Percentiles rank a stretch among this genome's conserved stretches.
Evolutionary conservation across 805 yeast genomes (phyloP).

Genomic region (Limtongia smithiae): DNA sequence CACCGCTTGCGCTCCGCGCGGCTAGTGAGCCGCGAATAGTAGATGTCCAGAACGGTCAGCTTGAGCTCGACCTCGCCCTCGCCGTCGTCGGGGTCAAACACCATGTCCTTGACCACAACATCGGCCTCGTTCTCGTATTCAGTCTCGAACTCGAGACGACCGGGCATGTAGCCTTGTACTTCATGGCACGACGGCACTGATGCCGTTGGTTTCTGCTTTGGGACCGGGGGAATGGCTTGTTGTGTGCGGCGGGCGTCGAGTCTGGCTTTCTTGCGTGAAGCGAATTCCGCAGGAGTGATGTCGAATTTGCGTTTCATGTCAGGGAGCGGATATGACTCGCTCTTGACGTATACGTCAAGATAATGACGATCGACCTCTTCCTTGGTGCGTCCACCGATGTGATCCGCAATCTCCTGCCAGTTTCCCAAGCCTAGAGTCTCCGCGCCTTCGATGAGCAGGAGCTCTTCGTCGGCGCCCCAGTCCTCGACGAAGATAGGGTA

Average conservation of each 20-base stretch:
- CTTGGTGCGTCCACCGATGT: slow-evolving; percentile 84
- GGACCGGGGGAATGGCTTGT: slow-evolving; percentile 70
- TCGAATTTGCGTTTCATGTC: slow-evolving; percentile 70
- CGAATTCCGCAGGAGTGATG: slow-evolving; percentile 65
- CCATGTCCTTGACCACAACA: slow-evolving; percentile 87
- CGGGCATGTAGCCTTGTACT: slow-evolving; percentile 98
- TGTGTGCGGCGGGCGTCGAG: slow-evolving; percentile 56
- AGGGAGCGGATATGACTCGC: slow-evolving; percentile 81
- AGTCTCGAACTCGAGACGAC: slow-evolving; percentile 91
- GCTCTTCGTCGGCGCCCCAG: slow-evolving; percentile 95
- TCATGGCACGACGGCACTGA: slow-evolving; percentile 96
- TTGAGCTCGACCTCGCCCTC: slow-evolving; percentile 86
- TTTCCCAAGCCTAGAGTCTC: slow-evolving; percentile 90
- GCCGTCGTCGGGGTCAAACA: slow-evolving; percentile 89
- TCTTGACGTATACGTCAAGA: slow-evolving; percentile 61
- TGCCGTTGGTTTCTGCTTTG: slow-evolving; percentile 82
- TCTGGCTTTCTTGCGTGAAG: slow-evolving; percentile 62
- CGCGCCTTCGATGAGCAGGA: slow-evolving; percentile 82
- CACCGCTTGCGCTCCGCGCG: slow-evolving; percentile 91
- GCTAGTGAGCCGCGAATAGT: slow-evolving; percentile 80
- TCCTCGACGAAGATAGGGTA: slow-evolving; percentile 85
- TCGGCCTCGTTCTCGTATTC: slow-evolving; percentile 98
- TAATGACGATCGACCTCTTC: slow-evolving; percentile 91
- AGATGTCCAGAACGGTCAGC: slow-evolving; percentile 79
- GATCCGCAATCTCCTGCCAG: slow-evolving; percentile 98